phyloP scores from a whole-genome alignment of 768 basidiomycete species.

The Suillus sp. region DNA sequence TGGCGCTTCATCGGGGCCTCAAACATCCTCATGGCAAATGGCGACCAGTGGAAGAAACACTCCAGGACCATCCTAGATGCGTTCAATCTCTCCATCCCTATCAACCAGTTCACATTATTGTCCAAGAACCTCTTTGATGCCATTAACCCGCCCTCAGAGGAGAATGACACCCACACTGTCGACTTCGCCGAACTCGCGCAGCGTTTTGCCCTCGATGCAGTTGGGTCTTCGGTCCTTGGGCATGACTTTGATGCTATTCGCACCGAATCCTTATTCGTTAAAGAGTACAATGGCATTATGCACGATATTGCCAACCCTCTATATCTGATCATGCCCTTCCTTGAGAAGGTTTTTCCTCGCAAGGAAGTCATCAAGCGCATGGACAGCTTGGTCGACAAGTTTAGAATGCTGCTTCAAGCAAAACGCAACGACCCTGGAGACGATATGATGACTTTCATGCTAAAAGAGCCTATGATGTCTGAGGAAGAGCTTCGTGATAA shows the following conservation, averaged over 20 bases:
- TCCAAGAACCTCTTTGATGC: constrained; percentile 34
- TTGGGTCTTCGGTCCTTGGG: constrained; percentile 39
- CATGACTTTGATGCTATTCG: constrained; percentile 40
- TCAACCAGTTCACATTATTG: constrained; percentile 36
- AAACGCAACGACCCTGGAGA: constrained; percentile 36
- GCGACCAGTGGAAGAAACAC: constrained; percentile 41
- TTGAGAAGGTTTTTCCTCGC: constrained; percentile 34
- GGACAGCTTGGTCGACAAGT: constrained; percentile 32
- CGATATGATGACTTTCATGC: constrained; percentile 39
- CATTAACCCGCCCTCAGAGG: constrained; percentile 26
- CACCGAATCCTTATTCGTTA: constrained; percentile 37
- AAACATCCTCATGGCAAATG: constrained; percentile 42
- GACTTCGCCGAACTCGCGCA: constrained; percentile 30
- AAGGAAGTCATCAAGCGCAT: constrained; percentile 32
- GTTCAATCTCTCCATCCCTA: constrained; percentile 36
- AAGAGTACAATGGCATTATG: constrained; percentile 41
- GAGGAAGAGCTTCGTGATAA: constrained; percentile 40
- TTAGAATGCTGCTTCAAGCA: constrained; percentile 28
- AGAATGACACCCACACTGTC: constrained; percentile 26
- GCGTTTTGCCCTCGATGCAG: constrained; percentile 40
- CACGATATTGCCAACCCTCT: constrained; percentile 36
- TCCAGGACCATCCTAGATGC: constrained; percentile 38
- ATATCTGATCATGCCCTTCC: constrained; percentile 35
- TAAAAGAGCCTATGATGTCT: constrained; percentile 36
- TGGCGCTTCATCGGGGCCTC: constrained; percentile 38